Base-by-base conservation (phyloP, 805 yeast genomes). In the Kodamaea jinghongensis region DNA sequence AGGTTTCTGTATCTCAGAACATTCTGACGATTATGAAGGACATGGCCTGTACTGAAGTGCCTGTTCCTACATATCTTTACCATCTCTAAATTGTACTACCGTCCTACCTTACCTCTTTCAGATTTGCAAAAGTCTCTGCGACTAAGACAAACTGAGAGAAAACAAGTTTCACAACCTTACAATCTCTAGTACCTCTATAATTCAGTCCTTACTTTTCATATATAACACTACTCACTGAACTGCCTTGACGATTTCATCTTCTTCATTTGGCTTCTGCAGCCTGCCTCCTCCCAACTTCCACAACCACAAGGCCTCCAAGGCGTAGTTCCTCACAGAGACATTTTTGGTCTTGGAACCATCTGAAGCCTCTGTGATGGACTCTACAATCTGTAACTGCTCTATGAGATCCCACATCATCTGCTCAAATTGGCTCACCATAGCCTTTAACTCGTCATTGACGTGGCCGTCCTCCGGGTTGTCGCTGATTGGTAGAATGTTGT, bases 221-320 rank as follows among this genome's bases (percentile, higher is more conserved):
- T n/a, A n/a, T n/a, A n/a, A n/a, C n/a, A n/a, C n/a, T n/a, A n/a
- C n/a, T n/a, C n/a, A n/a, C n/a, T 28, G 30, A 25, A 52, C 45
- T 16, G 50, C 49, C 35, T 52, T 53, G 1, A 56, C 49, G 10
- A 64, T 50, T 28, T 49, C 44, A 6, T 64, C 64, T 31, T 56
- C 63, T 39, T 59, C 64, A 14, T 45, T 48, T 34, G 45, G 47
- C 32, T 35, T 36, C 30, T 46, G 47, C 45, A 61, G 50, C 43
- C 51, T 56, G 43, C 75, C 79, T 0, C 76, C 76, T 1, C 75
- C 78, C 49, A 72, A 62, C 49, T 74, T 81, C 93, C 95, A 87
- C 38, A 90, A 63, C 96, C 96, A 90, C 26, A 90, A 69, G 0
- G 96, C 95, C 49, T 90, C 97, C 22, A 84, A 71, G 1, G 96